These are phyloP conservation scores for Penicillium griseofulvum DNA, from an alignment of 2,329 filamentous ascomycete species.

Conservation along the genomic window DNA sequence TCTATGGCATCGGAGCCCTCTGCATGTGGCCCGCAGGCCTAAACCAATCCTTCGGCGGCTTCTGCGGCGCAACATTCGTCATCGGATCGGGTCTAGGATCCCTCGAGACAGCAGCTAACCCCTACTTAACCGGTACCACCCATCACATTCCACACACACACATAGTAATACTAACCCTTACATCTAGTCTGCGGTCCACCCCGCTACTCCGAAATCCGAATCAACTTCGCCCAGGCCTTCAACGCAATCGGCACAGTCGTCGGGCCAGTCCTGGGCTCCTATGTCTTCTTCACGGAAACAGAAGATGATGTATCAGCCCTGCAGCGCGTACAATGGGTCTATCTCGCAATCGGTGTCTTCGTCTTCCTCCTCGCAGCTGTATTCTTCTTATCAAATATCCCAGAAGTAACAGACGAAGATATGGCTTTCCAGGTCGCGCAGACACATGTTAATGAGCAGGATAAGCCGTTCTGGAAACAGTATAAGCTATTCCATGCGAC, in stretches of 20 bases:
- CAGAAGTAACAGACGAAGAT: slow-evolving; percentile 70
- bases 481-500: slow-evolving; percentile 74
- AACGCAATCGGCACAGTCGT: slow-evolving; percentile 74
- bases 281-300: slow-evolving; percentile 68
- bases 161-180: neutral
- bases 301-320: slow-evolving; percentile 58
- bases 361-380: slow-evolving; percentile 64
- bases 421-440: slow-evolving; percentile 63
- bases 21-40: slow-evolving; percentile 84
- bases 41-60: slow-evolving; percentile 69
- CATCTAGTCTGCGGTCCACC: slow-evolving; percentile 67
- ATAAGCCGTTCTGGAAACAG: slow-evolving; percentile 64
- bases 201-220: slow-evolving; percentile 69
- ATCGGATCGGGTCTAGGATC: slow-evolving; percentile 71
- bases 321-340: slow-evolving; percentile 72
- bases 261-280: slow-evolving; percentile 69
- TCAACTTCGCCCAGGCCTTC: slow-evolving; percentile 75
- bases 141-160: neutral
- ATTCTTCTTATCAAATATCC: slow-evolving; percentile 67
- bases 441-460: slow-evolving; percentile 54
- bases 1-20: slow-evolving; percentile 71
- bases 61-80: slow-evolving; percentile 69
- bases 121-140: slow-evolving; percentile 61
- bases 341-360: slow-evolving; percentile 74
- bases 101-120: slow-evolving; percentile 75